These are phyloP conservation scores for Harringtonia lauricola DNA, from an alignment of 2,329 filamentous ascomycete genomes.

Conservation along the genomic window DNA sequence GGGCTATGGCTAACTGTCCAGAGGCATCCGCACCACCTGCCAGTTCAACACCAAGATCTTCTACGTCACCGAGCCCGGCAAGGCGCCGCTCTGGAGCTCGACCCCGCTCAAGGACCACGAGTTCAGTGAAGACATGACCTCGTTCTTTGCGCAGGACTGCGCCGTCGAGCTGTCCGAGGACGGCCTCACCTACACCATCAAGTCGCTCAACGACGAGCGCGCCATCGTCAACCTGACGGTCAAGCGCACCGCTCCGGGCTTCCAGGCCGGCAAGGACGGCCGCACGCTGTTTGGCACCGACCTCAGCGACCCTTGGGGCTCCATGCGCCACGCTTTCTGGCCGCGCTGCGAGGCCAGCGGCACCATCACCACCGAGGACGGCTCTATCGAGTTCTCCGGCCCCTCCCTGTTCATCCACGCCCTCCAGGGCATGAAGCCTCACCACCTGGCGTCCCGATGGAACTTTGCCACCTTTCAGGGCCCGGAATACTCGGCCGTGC, in stretches of 20 bases:
- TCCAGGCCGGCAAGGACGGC: conserved; percentile 75
- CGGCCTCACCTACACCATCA: conserved; percentile 74
- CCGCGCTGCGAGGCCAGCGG: conserved; percentile 75
- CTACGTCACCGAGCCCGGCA: conserved; percentile 55
- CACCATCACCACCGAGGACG: conserved; percentile 71
- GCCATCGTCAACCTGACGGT: conserved; percentile 81
- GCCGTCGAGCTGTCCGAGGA: conserved; percentile 80
- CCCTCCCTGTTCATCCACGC: conserved; percentile 72
- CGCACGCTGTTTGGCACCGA: conserved; percentile 82
- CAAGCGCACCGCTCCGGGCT: conserved; percentile 65
- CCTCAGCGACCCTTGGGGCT: conserved; percentile 75
- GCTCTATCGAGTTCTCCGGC: conserved; percentile 72
- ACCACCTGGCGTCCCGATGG: conserved; percentile 87
- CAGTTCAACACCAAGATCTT: conserved; percentile 96
- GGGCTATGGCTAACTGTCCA: conserved; percentile 23
- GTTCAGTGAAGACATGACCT: conserved; percentile 73
- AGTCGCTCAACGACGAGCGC: conserved; percentile 72
- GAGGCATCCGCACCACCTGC: conserved; percentile 78
- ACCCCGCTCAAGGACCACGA: conserved; percentile 67
- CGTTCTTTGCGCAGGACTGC: conserved; percentile 78
- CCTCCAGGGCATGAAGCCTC: conserved; percentile 97
- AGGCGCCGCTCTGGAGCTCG: conserved; percentile 73
- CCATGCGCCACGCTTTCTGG: conserved; percentile 91
- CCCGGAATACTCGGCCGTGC: conserved; percentile 70
- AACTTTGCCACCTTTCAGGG: conserved; percentile 91